A percentile compares a stretch with the other conserved stretches of the same genome.
phyloP scores from a whole-genome alignment of 2,329 filamentous ascomycete species.

The Sclerotiophoma versabilis region DNA sequence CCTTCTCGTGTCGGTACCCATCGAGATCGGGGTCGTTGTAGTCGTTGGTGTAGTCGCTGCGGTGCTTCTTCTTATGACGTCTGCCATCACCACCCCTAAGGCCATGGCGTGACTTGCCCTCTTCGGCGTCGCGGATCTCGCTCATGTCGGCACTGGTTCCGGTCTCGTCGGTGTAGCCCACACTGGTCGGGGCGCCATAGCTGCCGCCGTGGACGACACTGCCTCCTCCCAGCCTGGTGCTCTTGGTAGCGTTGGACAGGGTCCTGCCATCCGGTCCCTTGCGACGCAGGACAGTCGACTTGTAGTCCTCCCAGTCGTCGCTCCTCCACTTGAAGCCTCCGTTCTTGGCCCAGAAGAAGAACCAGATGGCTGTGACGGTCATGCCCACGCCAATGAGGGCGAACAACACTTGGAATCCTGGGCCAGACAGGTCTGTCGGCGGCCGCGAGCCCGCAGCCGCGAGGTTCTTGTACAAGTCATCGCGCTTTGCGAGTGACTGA shows the following conservation, averaged over 20 bases:
- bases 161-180: conserved; percentile 57
- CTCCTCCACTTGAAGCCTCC: conserved; percentile 89
- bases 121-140: conserved; percentile 51
- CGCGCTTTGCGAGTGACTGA: conserved; percentile 41
- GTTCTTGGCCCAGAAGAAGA: conserved; percentile 96
- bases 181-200: conserved; percentile 45
- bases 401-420: conserved; percentile 82
- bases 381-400: conserved; percentile 81
- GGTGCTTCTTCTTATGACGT: conserved; percentile 55
- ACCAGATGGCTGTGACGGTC: conserved; percentile 83
- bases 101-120: conserved; percentile 52
- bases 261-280: conserved; percentile 89
- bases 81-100: conserved; percentile 56
- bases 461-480: conserved; percentile 27
- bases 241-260: conserved; percentile 80
- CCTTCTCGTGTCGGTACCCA: conserved; percentile 84
- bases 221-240: conserved; percentile 85
- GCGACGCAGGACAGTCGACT: conserved; percentile 87
- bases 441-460: conserved; percentile 46
- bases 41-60: conserved; percentile 62
- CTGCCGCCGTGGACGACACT: conserved; percentile 75
- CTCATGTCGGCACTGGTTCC: conserved; percentile 53
- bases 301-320: conserved; percentile 98
- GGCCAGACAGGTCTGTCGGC: conserved; percentile 53
- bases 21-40: conserved; percentile 68